Evolutionary conservation across 2,329 filamentous ascomycete genomes (phyloP).

Genomic region (Penicillium italicum): DNA sequence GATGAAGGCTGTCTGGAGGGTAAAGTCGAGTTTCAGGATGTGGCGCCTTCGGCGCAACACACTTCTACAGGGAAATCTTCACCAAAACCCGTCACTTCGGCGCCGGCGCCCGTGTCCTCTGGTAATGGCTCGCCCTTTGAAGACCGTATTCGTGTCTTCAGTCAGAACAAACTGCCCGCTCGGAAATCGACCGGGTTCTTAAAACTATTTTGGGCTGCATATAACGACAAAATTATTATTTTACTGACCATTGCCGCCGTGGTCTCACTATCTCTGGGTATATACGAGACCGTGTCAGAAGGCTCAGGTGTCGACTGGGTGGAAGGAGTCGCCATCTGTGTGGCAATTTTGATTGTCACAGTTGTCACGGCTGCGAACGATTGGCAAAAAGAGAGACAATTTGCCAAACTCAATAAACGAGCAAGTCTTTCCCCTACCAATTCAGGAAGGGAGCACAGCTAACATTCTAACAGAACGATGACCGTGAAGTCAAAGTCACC

Average conservation of each 20-base stretch:
- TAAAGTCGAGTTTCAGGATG: slow-evolving; percentile 68
- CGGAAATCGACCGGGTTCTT: slow-evolving; percentile 62
- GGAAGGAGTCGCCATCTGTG: slow-evolving; percentile 64
- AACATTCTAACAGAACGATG: slow-evolving; percentile 52
- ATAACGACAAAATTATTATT: slow-evolving; percentile 71
- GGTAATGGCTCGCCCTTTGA: slow-evolving; percentile 39
- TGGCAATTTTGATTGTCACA: slow-evolving; percentile 63
- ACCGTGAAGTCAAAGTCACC: slow-evolving; percentile 63
- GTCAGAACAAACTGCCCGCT: slow-evolving; percentile 60
- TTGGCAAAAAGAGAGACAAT: slow-evolving; percentile 66
- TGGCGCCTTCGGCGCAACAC: slow-evolving; percentile 37
- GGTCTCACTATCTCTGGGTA: slow-evolving; percentile 64
- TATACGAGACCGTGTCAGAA: slow-evolving; percentile 62
- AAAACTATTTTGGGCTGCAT: slow-evolving; percentile 63
- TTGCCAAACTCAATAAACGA: slow-evolving; percentile 58
- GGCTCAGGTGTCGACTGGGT: slow-evolving; percentile 59
- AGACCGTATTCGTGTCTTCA: slow-evolving; percentile 60
- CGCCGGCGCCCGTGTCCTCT: slow-evolving; percentile 6
- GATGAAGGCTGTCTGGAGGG: slow-evolving; percentile 69
- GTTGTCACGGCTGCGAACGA: slow-evolving; percentile 62
- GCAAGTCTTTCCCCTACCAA: slow-evolving; percentile 20
- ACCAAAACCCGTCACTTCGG: not conserved
- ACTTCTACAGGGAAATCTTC: slow-evolving; percentile 16
- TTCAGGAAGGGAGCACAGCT: slow-evolving; percentile 3
- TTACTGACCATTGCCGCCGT: slow-evolving; percentile 65